Conservation (phyloP, 352 stramenopile genomes). For the Pythium dissimile region DNA sequence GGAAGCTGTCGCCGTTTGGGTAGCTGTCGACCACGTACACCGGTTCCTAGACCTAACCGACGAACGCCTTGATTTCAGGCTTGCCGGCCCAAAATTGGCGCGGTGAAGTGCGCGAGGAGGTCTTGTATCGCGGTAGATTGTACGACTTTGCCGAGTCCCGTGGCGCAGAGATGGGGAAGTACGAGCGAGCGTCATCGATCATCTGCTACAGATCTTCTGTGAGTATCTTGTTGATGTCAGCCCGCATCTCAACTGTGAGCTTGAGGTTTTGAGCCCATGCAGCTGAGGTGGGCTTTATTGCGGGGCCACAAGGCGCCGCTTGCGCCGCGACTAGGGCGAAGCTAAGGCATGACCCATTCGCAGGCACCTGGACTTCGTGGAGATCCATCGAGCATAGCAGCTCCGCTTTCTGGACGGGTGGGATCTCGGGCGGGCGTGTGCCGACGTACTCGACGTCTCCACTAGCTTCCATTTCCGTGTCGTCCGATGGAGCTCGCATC, state of each 20-base stretch:
- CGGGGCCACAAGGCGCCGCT: not conserved
- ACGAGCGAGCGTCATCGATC: not conserved
- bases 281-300: too few species aligned
- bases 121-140: not conserved
- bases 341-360: conserved; percentile 2
- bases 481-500: not conserved
- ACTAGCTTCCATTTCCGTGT: not conserved
- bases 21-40: conserved; percentile 4
- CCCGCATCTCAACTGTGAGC: not conserved
- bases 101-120: not conserved
- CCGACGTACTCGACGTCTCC: not conserved
- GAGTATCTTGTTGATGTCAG: not conserved
- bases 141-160: not conserved
- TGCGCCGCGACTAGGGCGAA: not conserved
- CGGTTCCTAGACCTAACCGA: not conserved
- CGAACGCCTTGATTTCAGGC: conserved; percentile 3
- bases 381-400: not conserved
- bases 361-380: not conserved
- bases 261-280: not conserved
- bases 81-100: conserved; percentile 1
- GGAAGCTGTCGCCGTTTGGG: not conserved
- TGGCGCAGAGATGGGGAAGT: not conserved
- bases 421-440: not conserved
- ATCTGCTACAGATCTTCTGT: not conserved
- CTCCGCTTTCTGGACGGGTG: not conserved